phyloP scores from a whole-genome alignment of 139 green algal genomes.

The Picochlorum costavermella region DNA sequence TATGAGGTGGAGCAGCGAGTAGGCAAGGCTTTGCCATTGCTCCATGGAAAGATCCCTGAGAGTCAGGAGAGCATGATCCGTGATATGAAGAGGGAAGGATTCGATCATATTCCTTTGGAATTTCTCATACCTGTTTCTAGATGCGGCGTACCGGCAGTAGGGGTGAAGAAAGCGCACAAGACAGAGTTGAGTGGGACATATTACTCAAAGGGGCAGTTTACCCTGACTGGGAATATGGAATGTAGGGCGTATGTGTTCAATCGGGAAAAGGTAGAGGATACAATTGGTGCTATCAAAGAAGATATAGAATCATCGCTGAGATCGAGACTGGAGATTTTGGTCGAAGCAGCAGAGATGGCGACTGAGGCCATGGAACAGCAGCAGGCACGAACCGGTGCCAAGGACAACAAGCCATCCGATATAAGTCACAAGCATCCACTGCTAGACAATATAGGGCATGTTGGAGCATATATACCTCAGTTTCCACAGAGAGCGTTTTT shows the following conservation, averaged over 20 bases:
- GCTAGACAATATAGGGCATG: slow-evolving; percentile 19
- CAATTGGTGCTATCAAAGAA: slow-evolving; percentile 10
- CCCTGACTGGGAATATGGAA: slow-evolving; percentile 14
- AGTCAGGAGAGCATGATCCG: not conserved
- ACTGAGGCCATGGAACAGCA: not conserved
- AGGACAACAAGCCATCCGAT: not conserved
- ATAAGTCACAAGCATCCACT: not conserved
- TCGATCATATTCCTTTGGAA: slow-evolving; percentile 11
- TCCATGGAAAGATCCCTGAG: not conserved
- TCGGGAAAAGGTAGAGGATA: slow-evolving; percentile 7
- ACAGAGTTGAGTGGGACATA: slow-evolving; percentile 3
- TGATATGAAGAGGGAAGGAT: not conserved
- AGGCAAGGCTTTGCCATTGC: not conserved
- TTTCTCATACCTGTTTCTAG: slow-evolving; percentile 1
- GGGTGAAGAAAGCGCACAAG: not conserved
- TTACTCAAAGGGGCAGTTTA: not conserved
- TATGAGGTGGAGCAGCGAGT: slow-evolving; percentile 9
- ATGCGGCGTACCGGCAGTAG: not conserved
- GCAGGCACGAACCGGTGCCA: not conserved
- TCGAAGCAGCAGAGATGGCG: slow-evolving; percentile 16
- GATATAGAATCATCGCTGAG: slow-evolving; percentile 18
- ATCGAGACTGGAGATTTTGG: slow-evolving; percentile 13
- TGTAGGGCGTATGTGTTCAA: slow-evolving; percentile 19
- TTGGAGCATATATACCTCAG: slow-evolving; percentile 4
- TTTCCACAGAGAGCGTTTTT: slow-evolving; percentile 13